Evolutionary conservation across 2,329 filamentous ascomycete species (phyloP).

Genomic region (Pseudogymnoascus sp.): DNA sequence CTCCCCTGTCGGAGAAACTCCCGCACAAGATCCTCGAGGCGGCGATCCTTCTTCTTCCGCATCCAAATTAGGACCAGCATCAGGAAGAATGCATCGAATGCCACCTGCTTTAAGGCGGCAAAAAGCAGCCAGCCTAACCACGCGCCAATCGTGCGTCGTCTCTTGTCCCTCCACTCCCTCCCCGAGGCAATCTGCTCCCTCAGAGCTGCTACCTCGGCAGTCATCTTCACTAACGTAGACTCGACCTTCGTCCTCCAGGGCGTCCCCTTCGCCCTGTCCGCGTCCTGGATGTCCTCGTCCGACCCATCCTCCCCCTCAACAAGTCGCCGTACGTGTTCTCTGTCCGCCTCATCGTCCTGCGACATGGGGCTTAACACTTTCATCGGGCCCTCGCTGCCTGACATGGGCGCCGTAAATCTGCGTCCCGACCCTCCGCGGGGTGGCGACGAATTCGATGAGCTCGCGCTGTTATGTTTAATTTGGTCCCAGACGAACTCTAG

Average conservation of each 20-base stretch:
- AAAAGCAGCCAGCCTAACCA: conserved; percentile 68
- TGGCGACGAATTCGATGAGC: conserved; percentile 51
- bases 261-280: conserved; percentile 34
- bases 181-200: conserved; percentile 81
- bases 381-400: conserved; percentile 49
- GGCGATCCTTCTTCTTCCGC: conserved; percentile 59
- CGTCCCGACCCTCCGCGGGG: conserved; percentile 34
- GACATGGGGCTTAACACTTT: conserved; percentile 78
- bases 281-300: conserved; percentile 34
- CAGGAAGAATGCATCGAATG: conserved; percentile 62
- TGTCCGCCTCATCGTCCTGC: conserved; percentile 64
- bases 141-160: conserved; percentile 54
- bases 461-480: conserved; percentile 76
- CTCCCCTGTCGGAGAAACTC: conserved; percentile 49
- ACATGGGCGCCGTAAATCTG: conserved; percentile 39
- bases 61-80: conserved; percentile 63
- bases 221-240: conserved; percentile 77
- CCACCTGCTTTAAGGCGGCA: conserved; percentile 62
- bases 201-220: conserved; percentile 83
- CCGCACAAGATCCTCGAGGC: conserved; percentile 66
- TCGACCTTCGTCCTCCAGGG: conserved; percentile 80
- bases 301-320: conserved; percentile 40
- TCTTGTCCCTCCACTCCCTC: conserved; percentile 60
- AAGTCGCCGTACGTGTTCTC: conserved; percentile 40
- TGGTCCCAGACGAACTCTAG: conserved; percentile 99